Percentiles rank a stretch among this genome's conserved stretches.
Evolutionary conservation across 2,329 filamentous ascomycete genomes (phyloP).

Genomic region (Xylaria sp.): DNA sequence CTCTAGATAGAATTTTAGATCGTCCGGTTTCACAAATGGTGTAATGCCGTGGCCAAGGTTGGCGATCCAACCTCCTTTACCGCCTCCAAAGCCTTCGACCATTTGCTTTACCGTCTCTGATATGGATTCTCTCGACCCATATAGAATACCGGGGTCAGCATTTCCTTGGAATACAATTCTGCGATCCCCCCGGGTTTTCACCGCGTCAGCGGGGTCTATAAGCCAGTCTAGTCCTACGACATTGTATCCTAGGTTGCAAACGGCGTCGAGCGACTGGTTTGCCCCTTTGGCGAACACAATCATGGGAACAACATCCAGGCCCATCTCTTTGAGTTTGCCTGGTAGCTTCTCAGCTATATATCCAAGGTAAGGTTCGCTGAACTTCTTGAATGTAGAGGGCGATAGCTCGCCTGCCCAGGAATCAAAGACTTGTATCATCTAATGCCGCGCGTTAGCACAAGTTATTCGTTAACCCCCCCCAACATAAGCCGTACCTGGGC

Average conservation of each 20-base stretch:
- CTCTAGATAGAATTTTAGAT: slow-evolving; percentile 92
- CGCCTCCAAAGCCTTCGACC: slow-evolving; percentile 82
- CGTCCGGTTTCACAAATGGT: slow-evolving; percentile 91
- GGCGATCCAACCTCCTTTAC: slow-evolving; percentile 91
- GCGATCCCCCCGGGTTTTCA: slow-evolving; percentile 80
- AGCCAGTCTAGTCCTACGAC: slow-evolving; percentile 96
- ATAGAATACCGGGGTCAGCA: slow-evolving; percentile 91
- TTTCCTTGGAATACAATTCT: slow-evolving; percentile 88
- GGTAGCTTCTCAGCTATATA: slow-evolving; percentile 87
- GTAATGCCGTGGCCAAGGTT: slow-evolving; percentile 98
- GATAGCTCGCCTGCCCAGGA: slow-evolving; percentile 97
- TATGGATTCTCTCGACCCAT: slow-evolving; percentile 84
- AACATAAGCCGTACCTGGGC: slow-evolving; percentile 71
- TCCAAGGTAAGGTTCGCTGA: slow-evolving; percentile 85
- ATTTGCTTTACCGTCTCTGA: slow-evolving; percentile 84
- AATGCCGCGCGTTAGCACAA: slow-evolving; percentile 23
- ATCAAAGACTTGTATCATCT: slow-evolving; percentile 96
- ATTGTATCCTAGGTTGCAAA: slow-evolving; percentile 90
- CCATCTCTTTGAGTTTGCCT: slow-evolving; percentile 75
- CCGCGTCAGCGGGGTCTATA: slow-evolving; percentile 85
- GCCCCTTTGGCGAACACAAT: slow-evolving; percentile 98
- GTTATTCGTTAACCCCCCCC: not conserved
- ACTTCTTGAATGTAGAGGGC: slow-evolving; percentile 82
- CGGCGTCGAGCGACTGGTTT: slow-evolving; percentile 90
- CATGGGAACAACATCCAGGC: slow-evolving; percentile 87